phyloP scores from a whole-genome alignment of 2,329 filamentous ascomycete genomes.

The Colletotrichum sp. region DNA sequence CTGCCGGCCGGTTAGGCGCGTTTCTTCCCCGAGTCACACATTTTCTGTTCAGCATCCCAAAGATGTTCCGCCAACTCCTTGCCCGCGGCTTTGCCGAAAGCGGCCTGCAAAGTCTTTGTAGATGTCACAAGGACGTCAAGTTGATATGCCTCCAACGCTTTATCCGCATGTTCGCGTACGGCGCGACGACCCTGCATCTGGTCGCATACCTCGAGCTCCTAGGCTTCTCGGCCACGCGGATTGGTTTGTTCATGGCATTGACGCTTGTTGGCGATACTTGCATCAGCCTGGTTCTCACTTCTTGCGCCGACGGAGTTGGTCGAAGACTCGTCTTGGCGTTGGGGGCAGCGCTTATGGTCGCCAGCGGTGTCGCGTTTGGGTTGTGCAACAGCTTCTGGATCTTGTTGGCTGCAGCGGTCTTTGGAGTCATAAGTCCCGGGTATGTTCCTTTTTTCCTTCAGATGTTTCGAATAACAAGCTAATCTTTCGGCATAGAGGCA shows the following conservation, averaged over 20 bases:
- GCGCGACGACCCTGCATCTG: background rate
- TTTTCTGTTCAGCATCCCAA: rapidly evolving
- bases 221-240: background rate
- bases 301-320: background rate
- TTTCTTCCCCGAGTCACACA: background rate
- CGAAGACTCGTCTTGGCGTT: background rate
- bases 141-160: background rate
- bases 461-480: background rate
- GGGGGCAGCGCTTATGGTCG: background rate
- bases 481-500: background rate
- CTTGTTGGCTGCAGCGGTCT: background rate
- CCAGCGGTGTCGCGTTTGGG: background rate
- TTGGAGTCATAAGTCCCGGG: background rate
- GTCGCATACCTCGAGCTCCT: background rate
- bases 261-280: background rate
- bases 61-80: background rate
- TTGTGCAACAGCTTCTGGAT: background rate
- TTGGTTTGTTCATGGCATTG: background rate
- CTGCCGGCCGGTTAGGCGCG: background rate
- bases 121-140: background rate
- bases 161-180: background rate
- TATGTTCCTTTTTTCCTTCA: rapidly evolving
- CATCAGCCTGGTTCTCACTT: background rate
- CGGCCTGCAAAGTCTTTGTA: background rate
- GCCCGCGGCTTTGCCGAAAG: background rate